Base-by-base conservation (phyloP, 108 stramenopile species). In the Nannochloropsis gaditana region DNA sequence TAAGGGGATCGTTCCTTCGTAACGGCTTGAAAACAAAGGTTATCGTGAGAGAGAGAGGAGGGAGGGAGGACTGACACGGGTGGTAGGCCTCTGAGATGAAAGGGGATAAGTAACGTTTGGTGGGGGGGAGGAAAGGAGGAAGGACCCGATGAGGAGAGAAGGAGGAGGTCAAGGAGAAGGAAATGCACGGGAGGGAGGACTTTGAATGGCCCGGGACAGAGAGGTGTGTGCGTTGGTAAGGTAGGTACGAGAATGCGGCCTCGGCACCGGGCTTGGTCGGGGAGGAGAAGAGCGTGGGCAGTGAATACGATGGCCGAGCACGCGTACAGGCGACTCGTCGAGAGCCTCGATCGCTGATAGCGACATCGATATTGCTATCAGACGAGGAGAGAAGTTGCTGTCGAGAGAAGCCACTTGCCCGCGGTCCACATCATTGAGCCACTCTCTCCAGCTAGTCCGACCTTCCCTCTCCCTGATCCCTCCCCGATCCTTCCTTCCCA, bases 241-340 rank as follows among this genome's bases (percentile, higher is more conserved):
- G 11, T 50, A 50, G 47, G 15, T 0, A 11, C 47, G 10, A 50
- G 15, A 50, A 50, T 31, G 31, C 31, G 31, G 31, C 31, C 31
- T 31, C 31, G 31, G 31, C 31, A 31, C 31, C 31, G 31, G 31
- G 31, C 31, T 31, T 31, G 31, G 31, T 31, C 31, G 47, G 11
- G 47, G 47, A 11, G 47, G 15, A 50, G 15, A 15, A 50, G 15
- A 50, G 47, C 11, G 47, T 10, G 47, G 47, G 47, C 10, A 15
- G 47, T 10, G 15, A 11, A 15, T 50, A 50, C 11, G 47, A 50
- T 15, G 47, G 15, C 89, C 89, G 80, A 99, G 91, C 15, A 99
- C 92, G 91, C 31, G 31, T 31, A 31, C 31, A 31, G 31, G 31
- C 31, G 31, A 31, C 31, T 1, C 31, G 31, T 31, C 31, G 31